Conservation (phyloP, 345 rosid genomes). For the Crucihimalaya himalaica region DNA sequence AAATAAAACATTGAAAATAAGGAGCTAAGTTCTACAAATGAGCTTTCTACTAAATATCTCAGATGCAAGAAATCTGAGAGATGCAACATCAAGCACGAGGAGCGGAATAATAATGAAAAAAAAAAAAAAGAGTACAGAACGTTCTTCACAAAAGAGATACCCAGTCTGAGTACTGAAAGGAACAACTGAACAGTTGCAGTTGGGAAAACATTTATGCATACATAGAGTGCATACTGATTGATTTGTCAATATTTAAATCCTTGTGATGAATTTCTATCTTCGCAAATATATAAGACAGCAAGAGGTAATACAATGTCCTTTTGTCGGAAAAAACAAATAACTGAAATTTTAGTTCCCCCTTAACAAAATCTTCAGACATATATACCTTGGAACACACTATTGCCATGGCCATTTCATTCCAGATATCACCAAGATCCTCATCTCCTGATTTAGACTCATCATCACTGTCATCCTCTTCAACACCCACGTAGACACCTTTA, state of each 20-base stretch:
- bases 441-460: conserved; percentile 45
- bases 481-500: conserved; percentile 71
- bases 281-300: neutral
- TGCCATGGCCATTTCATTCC: conserved; percentile 82
- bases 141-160: neutral
- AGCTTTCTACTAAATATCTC: conserved; percentile 20
- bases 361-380: neutral
- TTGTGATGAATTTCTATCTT: neutral
- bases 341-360: neutral
- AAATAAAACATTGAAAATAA: neutral
- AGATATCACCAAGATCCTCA: conserved; percentile 79
- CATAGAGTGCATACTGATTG: neutral
- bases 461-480: conserved; percentile 50
- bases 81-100: conserved; percentile 19
- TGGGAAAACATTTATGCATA: neutral
- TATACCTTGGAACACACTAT: conserved; percentile 72
- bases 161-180: neutral
- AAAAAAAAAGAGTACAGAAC: neutral
- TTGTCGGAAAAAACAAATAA: neutral
- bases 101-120: neutral
- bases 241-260: neutral
- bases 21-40: neutral
- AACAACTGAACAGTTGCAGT: neutral
- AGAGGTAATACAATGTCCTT: neutral
- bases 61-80: conserved; percentile 24